Evolutionary conservation across 805 yeast genomes (phyloP).

Genomic region (Nakazawaea pomicola): DNA sequence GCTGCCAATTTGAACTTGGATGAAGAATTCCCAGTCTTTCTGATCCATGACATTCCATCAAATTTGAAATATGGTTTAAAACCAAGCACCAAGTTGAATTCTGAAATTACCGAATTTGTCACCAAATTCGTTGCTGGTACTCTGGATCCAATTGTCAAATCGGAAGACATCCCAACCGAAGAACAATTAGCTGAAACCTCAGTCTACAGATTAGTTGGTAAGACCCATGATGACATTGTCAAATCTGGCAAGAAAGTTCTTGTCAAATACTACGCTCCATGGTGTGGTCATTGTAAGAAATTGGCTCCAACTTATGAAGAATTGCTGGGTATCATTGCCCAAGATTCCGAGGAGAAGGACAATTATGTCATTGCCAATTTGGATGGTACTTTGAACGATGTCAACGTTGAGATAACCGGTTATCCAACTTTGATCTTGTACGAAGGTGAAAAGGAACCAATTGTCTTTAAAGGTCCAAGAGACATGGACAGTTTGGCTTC

Average conservation of each 20-base stretch:
- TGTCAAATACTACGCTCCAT: conserved; percentile 93
- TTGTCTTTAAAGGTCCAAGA: conserved; percentile 67
- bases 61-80: conserved; percentile 76
- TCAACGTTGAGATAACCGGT: conserved; percentile 69
- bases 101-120: conserved; percentile 58
- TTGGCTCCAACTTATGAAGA: conserved; percentile 87
- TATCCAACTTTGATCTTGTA: conserved; percentile 90
- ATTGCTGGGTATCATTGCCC: conserved; percentile 63
- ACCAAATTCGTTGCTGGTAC: conserved; percentile 58
- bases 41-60: conserved; percentile 63
- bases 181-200: conserved; percentile 61
- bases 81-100: conserved; percentile 50
- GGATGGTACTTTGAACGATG: conserved; percentile 89
- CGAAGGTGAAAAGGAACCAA: conserved; percentile 78
- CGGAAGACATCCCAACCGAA: conserved; percentile 79
- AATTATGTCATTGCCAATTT: conserved; percentile 77
- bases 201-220: conserved; percentile 67
- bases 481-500: conserved; percentile 62
- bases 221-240: conserved; percentile 63
- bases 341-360: conserved; percentile 40
- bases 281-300: conserved; percentile 97
- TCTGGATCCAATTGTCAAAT: conserved; percentile 68
- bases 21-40: conserved; percentile 86
- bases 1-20: conserved; percentile 81
- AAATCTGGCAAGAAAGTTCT: conserved; percentile 62